Evolutionary conservation across 169 alveolate species (phyloP).

Genomic region (Plasmodium reichenowi): DNA sequence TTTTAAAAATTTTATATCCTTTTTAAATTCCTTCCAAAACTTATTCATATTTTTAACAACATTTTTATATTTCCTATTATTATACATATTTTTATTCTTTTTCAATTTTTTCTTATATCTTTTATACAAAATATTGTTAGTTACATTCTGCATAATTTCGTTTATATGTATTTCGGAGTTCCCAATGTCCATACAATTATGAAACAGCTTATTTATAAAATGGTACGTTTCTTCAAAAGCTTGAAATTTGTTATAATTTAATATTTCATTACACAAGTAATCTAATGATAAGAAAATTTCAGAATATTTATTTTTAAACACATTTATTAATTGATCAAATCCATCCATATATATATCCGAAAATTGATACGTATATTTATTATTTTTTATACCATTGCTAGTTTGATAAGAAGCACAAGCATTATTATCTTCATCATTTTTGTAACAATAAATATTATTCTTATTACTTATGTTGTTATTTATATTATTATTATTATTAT

Average conservation of each 20-base stretch:
- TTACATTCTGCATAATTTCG: constrained; percentile 21
- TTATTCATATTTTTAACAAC: constrained; percentile 34
- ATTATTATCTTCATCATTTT: too few species aligned
- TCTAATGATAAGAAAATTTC: constrained; percentile 35
- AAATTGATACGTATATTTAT: constrained; percentile 2
- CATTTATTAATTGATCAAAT: constrained; percentile 46
- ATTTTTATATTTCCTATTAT: constrained; percentile 10
- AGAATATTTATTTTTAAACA: constrained; percentile 28
- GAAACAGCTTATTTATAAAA: constrained; percentile 28
- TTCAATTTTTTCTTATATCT: constrained; percentile 50
- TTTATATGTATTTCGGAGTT: constrained; percentile 28
- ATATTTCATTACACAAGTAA: constrained; percentile 60
- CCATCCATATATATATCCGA: constrained; percentile 16
- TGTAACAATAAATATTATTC: neutral
- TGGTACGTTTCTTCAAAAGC: constrained; percentile 49
- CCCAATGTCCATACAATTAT: constrained; percentile 41
- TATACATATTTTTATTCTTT: constrained; percentile 16
- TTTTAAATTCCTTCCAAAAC: constrained; percentile 72
- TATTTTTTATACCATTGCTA: neutral
- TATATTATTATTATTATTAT: neutral
- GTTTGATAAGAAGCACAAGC: too few species aligned
- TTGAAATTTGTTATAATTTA: constrained; percentile 46
- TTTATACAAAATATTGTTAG: constrained; percentile 41
- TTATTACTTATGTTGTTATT: neutral
- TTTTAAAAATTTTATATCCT: constrained; percentile 51